phyloP scores from a whole-genome alignment of 345 rosid genomes.

The Citrus inodora region DNA sequence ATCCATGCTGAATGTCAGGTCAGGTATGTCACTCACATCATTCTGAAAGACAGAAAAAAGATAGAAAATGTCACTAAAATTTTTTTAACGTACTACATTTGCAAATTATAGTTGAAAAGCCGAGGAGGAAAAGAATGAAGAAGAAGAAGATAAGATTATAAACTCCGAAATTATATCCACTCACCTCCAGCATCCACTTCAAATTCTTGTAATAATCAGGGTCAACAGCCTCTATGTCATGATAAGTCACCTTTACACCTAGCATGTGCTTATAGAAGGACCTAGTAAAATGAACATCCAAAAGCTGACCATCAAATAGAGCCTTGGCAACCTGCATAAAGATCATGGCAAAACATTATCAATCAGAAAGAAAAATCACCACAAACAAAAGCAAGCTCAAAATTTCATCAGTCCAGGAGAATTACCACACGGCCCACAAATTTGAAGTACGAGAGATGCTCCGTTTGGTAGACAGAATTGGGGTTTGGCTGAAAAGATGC shows the following conservation, averaged over 20 bases:
- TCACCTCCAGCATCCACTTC: constrained; percentile 97
- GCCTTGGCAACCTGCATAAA: constrained; percentile 86
- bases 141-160: not conserved
- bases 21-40: constrained; percentile 78
- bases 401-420: constrained; percentile 12
- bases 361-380: constrained; percentile 3
- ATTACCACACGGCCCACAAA: constrained; percentile 95
- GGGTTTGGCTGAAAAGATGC: constrained; percentile 97
- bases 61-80: constrained; percentile 2
- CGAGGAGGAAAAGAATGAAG: no score
- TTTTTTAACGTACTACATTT: no score
- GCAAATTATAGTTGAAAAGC: not conserved
- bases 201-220: constrained; percentile 95
- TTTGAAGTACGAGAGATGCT: constrained; percentile 95
- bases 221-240: constrained; percentile 99
- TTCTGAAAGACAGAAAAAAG: constrained; percentile 46
- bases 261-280: constrained; percentile 96
- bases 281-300: constrained; percentile 94
- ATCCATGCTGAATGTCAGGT: constrained; percentile 97
- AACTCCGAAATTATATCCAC: constrained; percentile 19
- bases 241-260: constrained; percentile 94
- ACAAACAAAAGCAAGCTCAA: not conserved
- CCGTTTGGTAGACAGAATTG: constrained; percentile 93
- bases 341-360: constrained; percentile 18
- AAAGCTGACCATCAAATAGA: constrained; percentile 90